These are phyloP conservation scores for Jatropha multifida DNA, from an alignment of 441 rosid species.

Conservation along the genomic window DNA sequence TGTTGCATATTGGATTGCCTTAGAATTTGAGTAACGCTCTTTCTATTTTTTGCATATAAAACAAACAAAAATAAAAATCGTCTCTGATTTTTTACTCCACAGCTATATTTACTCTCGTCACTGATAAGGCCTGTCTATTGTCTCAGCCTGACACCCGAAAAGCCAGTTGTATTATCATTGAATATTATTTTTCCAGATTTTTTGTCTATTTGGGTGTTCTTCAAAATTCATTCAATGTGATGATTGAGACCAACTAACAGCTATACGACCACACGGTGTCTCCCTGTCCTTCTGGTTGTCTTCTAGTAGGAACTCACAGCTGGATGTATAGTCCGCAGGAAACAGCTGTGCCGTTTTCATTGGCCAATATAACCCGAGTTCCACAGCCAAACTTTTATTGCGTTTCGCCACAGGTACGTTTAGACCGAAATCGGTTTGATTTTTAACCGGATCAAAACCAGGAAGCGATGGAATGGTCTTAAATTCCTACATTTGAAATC, in stretches of 20 bases:
- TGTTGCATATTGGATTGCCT: background rate
- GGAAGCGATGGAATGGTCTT: too few relatives aligned
- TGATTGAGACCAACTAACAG: conserved; percentile 9
- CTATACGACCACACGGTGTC: background rate
- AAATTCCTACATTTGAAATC: too few relatives aligned
- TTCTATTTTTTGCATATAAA: too few relatives aligned
- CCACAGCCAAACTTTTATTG: background rate
- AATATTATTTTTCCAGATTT: background rate
- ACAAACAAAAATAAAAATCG: background rate
- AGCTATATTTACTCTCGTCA: too few relatives aligned
- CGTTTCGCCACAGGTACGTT: too few relatives aligned
- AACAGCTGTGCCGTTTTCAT: background rate
- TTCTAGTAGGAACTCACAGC: background rate
- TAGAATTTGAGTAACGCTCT: background rate
- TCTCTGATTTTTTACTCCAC: background rate
- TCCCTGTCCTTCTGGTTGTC: background rate
- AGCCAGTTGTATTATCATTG: background rate
- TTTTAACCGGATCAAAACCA: too few relatives aligned
- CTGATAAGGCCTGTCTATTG: background rate
- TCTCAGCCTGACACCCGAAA: too few relatives aligned
- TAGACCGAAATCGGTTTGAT: too few relatives aligned
- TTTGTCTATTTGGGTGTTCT: too few relatives aligned
- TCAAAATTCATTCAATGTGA: background rate
- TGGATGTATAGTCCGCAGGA: background rate
- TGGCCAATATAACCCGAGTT: background rate